Percentiles rank a stretch among this genome's conserved stretches.
Conservation (phyloP, 2,329 filamentous ascomycete species). For the Fusarium nanum region DNA sequence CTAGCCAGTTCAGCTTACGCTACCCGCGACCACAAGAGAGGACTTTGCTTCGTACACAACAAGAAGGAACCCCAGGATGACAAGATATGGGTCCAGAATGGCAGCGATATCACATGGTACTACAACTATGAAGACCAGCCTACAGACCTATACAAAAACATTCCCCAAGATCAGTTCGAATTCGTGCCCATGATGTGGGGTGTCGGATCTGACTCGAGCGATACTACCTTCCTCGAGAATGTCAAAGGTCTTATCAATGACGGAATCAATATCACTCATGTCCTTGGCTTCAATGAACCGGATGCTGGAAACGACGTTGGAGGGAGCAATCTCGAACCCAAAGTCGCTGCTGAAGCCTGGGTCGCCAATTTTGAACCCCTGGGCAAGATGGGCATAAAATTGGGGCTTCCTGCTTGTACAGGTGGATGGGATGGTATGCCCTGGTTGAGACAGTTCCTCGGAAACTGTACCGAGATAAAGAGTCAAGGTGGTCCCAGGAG, state of each 20-base stretch:
- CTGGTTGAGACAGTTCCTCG: constrained; percentile 76
- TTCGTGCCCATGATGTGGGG: constrained; percentile 89
- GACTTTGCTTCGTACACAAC: constrained; percentile 75
- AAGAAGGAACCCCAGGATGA: constrained; percentile 69
- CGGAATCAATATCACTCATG: constrained; percentile 70
- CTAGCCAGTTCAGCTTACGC: constrained; percentile 45
- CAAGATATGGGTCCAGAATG: constrained; percentile 68
- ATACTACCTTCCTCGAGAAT: constrained; percentile 70
- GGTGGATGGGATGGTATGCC: constrained; percentile 68
- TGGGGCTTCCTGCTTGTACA: constrained; percentile 78
- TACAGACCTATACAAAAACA: constrained; percentile 61
- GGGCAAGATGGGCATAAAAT: constrained; percentile 69
- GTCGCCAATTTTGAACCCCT: constrained; percentile 78
- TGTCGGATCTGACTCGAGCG: constrained; percentile 58
- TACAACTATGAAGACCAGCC: constrained; percentile 79
- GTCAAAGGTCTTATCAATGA: constrained; percentile 65
- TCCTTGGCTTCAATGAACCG: constrained; percentile 85
- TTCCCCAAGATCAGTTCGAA: constrained; percentile 68
- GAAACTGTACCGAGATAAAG: constrained; percentile 70
- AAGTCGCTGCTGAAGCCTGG: constrained; percentile 75
- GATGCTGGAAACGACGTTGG: constrained; percentile 68
- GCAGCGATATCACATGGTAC: constrained; percentile 80
- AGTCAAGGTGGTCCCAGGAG: constrained; percentile 53
- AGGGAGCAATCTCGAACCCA: constrained; percentile 71
- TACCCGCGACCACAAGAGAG: constrained; percentile 68